Evolutionary conservation across 2,329 filamentous ascomycete species (phyloP).

Genomic region (Penicillium crustosum): DNA sequence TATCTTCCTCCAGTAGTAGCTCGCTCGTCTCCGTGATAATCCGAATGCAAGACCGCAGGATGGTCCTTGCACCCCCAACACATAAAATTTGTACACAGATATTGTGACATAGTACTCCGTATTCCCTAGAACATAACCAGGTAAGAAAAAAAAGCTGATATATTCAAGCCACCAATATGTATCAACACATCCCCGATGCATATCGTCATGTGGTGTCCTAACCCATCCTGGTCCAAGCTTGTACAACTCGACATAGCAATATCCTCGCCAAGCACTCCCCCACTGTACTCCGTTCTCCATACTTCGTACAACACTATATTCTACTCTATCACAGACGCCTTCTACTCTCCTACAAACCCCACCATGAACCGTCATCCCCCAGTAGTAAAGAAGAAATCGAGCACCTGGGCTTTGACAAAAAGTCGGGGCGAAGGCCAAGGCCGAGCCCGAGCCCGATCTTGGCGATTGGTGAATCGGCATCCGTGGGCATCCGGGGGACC

Average conservation of each 20-base stretch:
- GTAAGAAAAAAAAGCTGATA: not conserved
- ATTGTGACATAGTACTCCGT: not conserved
- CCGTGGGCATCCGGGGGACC: conserved; percentile 19
- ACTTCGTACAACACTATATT: not conserved
- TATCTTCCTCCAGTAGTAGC: not conserved
- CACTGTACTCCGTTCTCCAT: not conserved
- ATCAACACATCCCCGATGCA: not conserved
- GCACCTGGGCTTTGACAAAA: conserved; percentile 1
- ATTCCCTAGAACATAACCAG: not conserved
- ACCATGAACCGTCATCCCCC: not conserved
- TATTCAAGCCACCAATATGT: not conserved
- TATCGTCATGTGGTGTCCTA: not conserved
- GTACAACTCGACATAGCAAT: not conserved
- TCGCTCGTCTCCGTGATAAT: not conserved
- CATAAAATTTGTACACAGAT: not conserved
- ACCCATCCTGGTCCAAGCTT: not conserved
- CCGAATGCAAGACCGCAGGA: not conserved
- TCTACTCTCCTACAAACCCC: not conserved
- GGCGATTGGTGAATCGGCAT: conserved; percentile 15
- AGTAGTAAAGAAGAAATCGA: not conserved
- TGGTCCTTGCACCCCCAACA: not conserved
- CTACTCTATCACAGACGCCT: not conserved
- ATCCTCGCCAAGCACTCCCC: not conserved
- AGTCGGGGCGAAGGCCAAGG: not conserved
- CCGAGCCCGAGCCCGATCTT: conserved; percentile 8